These are phyloP conservation scores for Trametes cubensis DNA, from an alignment of 768 basidiomycete species.

Conservation along the genomic window DNA sequence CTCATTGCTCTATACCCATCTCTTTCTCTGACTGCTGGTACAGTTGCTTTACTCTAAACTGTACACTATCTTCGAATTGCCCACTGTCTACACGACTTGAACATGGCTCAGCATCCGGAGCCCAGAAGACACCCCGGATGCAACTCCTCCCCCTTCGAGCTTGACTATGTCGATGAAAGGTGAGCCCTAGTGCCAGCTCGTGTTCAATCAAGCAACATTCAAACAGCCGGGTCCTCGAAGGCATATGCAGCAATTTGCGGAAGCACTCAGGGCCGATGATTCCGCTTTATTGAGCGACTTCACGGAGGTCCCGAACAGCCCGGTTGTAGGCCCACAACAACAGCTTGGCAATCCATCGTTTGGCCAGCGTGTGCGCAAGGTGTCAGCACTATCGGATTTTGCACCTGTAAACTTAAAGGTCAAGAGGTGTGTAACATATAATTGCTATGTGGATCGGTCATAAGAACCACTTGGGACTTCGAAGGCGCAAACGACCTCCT, in stretches of 20 bases:
- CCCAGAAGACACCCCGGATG: background rate
- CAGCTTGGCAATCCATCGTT: slow-evolving; percentile 20
- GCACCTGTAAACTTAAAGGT: slow-evolving; percentile 89
- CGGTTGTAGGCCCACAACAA: slow-evolving; percentile 16
- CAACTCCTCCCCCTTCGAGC: slow-evolving; percentile 38
- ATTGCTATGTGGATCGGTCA: background rate
- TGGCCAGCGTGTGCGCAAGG: slow-evolving; percentile 67
- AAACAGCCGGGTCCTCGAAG: slow-evolving; percentile 33
- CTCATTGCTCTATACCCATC: slow-evolving; percentile 4
- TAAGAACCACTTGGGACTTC: background rate
- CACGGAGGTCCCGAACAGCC: slow-evolving; percentile 29
- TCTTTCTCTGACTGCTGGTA: slow-evolving; percentile 13
- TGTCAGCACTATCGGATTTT: slow-evolving; percentile 84
- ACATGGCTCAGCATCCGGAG: slow-evolving; percentile 7
- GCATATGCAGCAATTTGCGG: slow-evolving; percentile 75
- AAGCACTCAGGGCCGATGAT: slow-evolving; percentile 54
- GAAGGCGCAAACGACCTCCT: slow-evolving; percentile 40
- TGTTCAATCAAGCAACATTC: slow-evolving; percentile 44
- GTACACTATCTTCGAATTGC: slow-evolving; percentile 4
- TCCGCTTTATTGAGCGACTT: slow-evolving; percentile 20
- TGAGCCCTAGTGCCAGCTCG: slow-evolving; percentile 32
- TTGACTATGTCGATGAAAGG: slow-evolving; percentile 74
- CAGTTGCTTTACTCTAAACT: slow-evolving; percentile 8
- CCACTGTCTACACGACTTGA: no score
- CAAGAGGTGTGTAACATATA: slow-evolving; percentile 53